phyloP scores from a whole-genome alignment of 1,284 basidiomycete genomes.

The Ustilago esculenta region DNA sequence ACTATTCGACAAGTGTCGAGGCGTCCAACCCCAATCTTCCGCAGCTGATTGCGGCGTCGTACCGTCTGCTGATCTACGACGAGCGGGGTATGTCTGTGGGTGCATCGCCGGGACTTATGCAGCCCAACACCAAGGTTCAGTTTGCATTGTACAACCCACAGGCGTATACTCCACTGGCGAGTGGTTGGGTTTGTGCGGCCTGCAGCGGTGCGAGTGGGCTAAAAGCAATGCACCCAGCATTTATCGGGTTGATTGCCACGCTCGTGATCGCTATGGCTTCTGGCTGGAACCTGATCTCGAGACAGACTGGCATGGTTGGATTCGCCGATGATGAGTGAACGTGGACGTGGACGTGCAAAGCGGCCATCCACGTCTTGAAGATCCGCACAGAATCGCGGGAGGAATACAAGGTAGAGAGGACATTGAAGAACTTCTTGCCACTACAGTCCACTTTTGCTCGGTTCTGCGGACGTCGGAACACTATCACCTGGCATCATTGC shows the following conservation, averaged over 20 bases:
- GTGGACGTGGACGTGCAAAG: no score
- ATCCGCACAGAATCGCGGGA: no score
- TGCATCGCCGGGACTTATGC: slow-evolving; percentile 50
- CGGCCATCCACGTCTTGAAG: no score
- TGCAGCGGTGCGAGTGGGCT: slow-evolving; percentile 48
- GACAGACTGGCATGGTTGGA: slow-evolving; percentile 16
- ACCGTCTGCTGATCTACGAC: slow-evolving; percentile 62
- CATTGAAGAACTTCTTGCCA: no score
- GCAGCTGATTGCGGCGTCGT: slow-evolving; percentile 60
- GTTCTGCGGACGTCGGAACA: no score
- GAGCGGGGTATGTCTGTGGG: slow-evolving; percentile 53
- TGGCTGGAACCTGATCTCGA: slow-evolving; percentile 34
- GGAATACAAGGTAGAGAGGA: no score
- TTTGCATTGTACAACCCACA: slow-evolving; percentile 66
- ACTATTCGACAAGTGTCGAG: slow-evolving; percentile 54
- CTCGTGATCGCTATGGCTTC: slow-evolving; percentile 40
- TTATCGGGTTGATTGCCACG: slow-evolving; percentile 42
- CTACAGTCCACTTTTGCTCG: no score
- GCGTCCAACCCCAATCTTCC: slow-evolving; percentile 45
- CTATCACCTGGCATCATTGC: no score
- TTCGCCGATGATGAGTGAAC: slow-evolving; percentile 21
- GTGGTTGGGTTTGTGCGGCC: slow-evolving; percentile 55
- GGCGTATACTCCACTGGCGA: slow-evolving; percentile 61
- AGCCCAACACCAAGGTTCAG: slow-evolving; percentile 59
- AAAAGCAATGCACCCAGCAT: slow-evolving; percentile 40